These are phyloP conservation scores for Komagataella kurtzmanii DNA, from an alignment of 805 yeast genomes.

Conservation along the genomic window DNA sequence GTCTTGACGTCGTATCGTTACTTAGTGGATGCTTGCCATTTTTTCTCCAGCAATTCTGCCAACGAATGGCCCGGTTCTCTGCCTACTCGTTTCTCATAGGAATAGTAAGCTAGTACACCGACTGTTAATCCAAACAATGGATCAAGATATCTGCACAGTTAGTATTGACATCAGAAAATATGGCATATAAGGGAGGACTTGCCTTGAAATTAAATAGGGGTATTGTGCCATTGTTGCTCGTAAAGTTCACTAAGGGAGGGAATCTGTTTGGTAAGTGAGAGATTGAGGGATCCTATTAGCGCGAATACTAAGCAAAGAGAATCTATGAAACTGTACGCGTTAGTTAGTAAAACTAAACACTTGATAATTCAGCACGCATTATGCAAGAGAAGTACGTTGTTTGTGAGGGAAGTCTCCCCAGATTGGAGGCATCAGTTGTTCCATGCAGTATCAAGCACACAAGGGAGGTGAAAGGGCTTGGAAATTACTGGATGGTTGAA, in stretches of 20 bases:
- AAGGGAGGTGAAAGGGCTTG: slow-evolving; percentile 6
- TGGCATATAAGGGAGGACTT: slow-evolving; percentile 6
- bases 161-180: not conserved
- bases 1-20: not conserved
- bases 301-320: not conserved
- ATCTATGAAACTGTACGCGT: not conserved
- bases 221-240: slow-evolving; percentile 14
- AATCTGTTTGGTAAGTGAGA: slow-evolving; percentile 7
- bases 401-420: not conserved
- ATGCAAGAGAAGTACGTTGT: slow-evolving; percentile 8
- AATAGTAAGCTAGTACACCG: slow-evolving; percentile 50
- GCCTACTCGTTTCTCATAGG: slow-evolving; percentile 45
- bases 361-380: slow-evolving; percentile 11
- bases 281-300: slow-evolving; percentile 5
- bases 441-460: slow-evolving; percentile 14
- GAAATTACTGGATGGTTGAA: slow-evolving; percentile 8
- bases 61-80: slow-evolving; percentile 48
- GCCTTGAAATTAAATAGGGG: slow-evolving; percentile 34
- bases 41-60: slow-evolving; percentile 33
- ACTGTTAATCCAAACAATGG: slow-evolving; percentile 51
- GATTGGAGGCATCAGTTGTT: slow-evolving; percentile 8
- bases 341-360: slow-evolving; percentile 1
- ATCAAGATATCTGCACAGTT: slow-evolving; percentile 32
- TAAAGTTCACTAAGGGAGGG: slow-evolving; percentile 2
- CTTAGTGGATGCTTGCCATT: slow-evolving; percentile 5